A percentile compares a stretch with the other conserved stretches of the same genome.
Conservation (phyloP, 2,329 filamentous ascomycete genomes). For the Mollisia scopiformis region DNA sequence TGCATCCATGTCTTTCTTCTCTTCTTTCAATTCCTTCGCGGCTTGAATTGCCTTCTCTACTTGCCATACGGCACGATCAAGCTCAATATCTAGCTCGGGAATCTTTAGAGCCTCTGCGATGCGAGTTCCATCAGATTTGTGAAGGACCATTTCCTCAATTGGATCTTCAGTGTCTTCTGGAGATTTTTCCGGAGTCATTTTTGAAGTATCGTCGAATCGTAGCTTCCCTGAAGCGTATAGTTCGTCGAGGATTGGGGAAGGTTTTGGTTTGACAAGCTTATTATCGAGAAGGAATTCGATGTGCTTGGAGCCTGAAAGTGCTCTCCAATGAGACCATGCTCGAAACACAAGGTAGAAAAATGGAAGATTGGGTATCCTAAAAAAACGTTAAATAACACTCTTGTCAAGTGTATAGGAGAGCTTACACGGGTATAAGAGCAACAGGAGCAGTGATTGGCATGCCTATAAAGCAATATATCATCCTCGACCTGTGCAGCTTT, state of each 20-base stretch:
- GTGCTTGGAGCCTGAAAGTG: conserved; percentile 81
- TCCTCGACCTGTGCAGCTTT: conserved; percentile 71
- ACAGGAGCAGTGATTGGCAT: conserved; percentile 86
- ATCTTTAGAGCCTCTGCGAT: conserved; percentile 66
- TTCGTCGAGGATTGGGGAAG: conserved; percentile 72
- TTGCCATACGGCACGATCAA: conserved; percentile 78
- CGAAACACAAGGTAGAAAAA: conserved; percentile 96
- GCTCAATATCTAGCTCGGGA: conserved; percentile 71
- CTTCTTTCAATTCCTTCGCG: conserved; percentile 30
- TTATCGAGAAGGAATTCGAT: conserved; percentile 80
- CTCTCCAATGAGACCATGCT: conserved; percentile 90
- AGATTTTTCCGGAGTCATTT: conserved; percentile 3
- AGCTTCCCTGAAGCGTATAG: conserved; percentile 58
- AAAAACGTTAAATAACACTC: conserved; percentile 5
- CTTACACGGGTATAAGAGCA: conserved; percentile 83
- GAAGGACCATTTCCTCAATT: conserved; percentile 47
- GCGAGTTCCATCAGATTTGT: conserved; percentile 55
- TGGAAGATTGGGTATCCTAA: conserved; percentile 85
- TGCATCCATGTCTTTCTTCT: conserved; percentile 25
- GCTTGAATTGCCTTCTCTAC: conserved; percentile 51
- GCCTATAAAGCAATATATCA: conserved; percentile 80
- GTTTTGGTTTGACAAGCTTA: conserved; percentile 66
- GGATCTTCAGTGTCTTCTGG: conserved; percentile 24
- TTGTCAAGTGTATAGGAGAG: conserved; percentile 19
- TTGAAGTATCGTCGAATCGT: conserved; percentile 17